phyloP scores from a whole-genome alignment of 345 rosid genomes.

The Aurinia saxatilis region DNA sequence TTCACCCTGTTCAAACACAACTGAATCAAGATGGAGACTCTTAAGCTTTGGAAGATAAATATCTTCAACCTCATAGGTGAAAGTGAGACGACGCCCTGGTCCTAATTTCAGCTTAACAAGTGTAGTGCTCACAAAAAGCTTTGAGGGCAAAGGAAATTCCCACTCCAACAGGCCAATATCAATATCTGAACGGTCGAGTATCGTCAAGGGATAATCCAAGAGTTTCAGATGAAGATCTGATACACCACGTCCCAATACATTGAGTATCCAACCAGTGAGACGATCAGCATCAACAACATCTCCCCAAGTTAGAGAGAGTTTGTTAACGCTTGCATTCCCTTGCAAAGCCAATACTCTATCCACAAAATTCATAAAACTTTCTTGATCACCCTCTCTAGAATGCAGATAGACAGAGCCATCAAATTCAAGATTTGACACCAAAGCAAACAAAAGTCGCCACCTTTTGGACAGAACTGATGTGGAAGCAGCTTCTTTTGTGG shows the following conservation, averaged over 20 bases:
- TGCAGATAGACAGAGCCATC: neutral
- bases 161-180: neutral
- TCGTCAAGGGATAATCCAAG: neutral
- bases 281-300: neutral
- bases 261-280: neutral
- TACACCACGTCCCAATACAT: conserved; percentile 7
- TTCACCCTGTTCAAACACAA: neutral
- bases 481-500: conserved; percentile 14
- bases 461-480: conserved; percentile 8
- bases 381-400: too few species aligned
- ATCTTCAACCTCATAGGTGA: neutral
- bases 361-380: conserved; percentile 6
- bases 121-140: conserved; percentile 8
- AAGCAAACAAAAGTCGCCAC: conserved; percentile 11
- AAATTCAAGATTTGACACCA: conserved; percentile 2
- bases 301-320: neutral
- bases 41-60: conserved; percentile 9
- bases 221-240: neutral
- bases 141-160: neutral
- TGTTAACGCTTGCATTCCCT: neutral
- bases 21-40: neutral
- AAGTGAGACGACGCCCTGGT: neutral
- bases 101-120: conserved; percentile 8
- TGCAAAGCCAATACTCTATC: conserved; percentile 8
- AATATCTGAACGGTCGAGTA: neutral